A percentile compares a stretch with the other conserved stretches of the same genome.
Evolutionary conservation across 768 basidiomycete genomes (phyloP).

Genomic region (Russula sp.): DNA sequence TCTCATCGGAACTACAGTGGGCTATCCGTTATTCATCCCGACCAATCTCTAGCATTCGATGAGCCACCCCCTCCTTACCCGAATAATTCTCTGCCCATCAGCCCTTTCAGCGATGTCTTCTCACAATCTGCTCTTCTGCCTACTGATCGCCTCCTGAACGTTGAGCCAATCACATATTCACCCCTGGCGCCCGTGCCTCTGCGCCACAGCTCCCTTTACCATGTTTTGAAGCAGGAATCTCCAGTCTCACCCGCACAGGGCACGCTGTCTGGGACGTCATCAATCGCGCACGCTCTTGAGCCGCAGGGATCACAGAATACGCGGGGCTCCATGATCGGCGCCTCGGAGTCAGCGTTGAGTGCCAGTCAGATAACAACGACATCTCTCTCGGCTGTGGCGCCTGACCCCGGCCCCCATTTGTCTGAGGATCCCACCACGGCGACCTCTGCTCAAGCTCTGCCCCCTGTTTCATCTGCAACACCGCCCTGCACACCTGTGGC

Average conservation of each 20-base stretch:
- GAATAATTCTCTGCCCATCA: slow-evolving; percentile 2
- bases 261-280: slow-evolving; percentile 9
- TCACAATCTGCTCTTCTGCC: slow-evolving; percentile 4
- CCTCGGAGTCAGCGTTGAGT: background rate
- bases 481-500: background rate
- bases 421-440: background rate
- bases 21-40: background rate
- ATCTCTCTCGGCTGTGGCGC: background rate
- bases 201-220: slow-evolving; percentile 26
- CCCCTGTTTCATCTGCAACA: slow-evolving; percentile 11
- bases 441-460: background rate
- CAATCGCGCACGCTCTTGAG: slow-evolving; percentile 24
- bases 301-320: slow-evolving; percentile 15
- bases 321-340: background rate
- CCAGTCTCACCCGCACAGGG: slow-evolving; percentile 7
- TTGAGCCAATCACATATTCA: slow-evolving; percentile 3
- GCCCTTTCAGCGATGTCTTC: slow-evolving; percentile 5
- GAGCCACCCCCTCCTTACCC: slow-evolving; percentile 26
- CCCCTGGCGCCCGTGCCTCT: slow-evolving; percentile 25
- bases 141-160: background rate
- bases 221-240: slow-evolving; percentile 22
- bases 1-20: slow-evolving; percentile 14
- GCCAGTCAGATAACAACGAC: background rate
- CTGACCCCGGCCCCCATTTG: background rate
- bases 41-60: slow-evolving; percentile 7